Evolutionary conservation across 345 rosid genomes (phyloP), one percentile per base, ranked within the genome.

Genomic region (Nephelium lappaceum): DNA sequence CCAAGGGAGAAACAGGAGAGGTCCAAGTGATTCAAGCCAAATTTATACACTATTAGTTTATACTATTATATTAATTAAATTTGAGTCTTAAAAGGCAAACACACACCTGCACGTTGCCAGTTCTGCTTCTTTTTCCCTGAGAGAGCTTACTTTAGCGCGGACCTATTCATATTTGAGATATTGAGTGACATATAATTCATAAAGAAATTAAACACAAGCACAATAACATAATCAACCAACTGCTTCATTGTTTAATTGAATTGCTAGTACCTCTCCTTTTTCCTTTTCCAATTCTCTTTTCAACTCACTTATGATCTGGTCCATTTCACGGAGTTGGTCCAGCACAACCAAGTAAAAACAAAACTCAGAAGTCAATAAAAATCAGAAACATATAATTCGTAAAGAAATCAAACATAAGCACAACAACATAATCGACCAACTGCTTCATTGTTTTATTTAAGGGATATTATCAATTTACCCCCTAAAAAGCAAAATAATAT

Each of bases 111-210:
- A 90, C 63, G 94, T 86, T 71, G 92, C 92, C 68, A 96, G 83
- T 82, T 96, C 99, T 80, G 91, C 91, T 63, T 90, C 91, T 80
- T 94, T 97, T 83, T 94, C 98, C 79, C 92, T 89, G 12, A 96
- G 83, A 69, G 93, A 91, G 77, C 88, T 97, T 78, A 93, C 98
- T 83, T 94, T 96, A 19, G 92, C 99, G 98, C 98, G 93, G 14
- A 91, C 93, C 99, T 96, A 73, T 58, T 73, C 18, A 45, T 75
- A 41, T 68, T 16, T 10, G 69, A 67, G 51, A 47, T 60, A 67
- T 45, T 61, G 41, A 69, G 74, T 12, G n/a, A 51, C 66, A 75
- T 15, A 58, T 51, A 81, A 61, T 38, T 60, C 23, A 83, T 2
- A 27, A 66, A 25, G 69, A 65, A 15, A 47, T 19, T 45, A 23